Evolutionary conservation across 768 basidiomycete species (phyloP).

Genomic region (Tremella mesenterica): DNA sequence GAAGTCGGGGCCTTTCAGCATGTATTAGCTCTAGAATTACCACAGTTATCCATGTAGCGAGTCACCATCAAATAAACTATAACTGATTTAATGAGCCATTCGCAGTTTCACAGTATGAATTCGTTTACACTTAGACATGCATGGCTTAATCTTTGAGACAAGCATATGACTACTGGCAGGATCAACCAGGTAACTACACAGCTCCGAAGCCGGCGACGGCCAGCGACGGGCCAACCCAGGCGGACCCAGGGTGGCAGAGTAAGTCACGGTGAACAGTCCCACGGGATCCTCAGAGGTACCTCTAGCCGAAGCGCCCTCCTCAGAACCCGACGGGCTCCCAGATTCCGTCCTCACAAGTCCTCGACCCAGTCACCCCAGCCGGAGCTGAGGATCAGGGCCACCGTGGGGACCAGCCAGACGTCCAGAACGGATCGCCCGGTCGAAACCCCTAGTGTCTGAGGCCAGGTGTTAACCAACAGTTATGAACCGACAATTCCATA

Average conservation of each 20-base stretch:
- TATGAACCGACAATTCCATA: constrained; percentile 45
- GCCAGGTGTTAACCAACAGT: constrained; percentile 45
- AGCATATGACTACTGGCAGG: constrained; percentile 77
- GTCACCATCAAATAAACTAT: constrained; percentile 70
- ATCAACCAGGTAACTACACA: constrained; percentile 72
- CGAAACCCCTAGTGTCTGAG: constrained; percentile 45
- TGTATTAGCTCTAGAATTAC: constrained; percentile 71
- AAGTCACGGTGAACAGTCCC: constrained; percentile 13
- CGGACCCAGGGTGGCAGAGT: constrained; percentile 13
- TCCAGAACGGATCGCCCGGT: constrained; percentile 26
- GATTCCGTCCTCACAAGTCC: constrained; percentile 51
- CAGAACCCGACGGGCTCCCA: constrained; percentile 43
- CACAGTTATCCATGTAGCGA: constrained; percentile 72
- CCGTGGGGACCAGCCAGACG: constrained; percentile 38
- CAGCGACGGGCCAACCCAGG: constrained; percentile 7
- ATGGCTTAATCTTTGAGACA: constrained; percentile 77
- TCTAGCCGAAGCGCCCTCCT: constrained; percentile 18
- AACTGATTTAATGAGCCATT: constrained; percentile 78
- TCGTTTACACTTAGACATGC: constrained; percentile 71
- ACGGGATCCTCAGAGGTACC: constrained; percentile 21
- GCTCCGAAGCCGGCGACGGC: constrained; percentile 16
- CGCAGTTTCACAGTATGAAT: constrained; percentile 67
- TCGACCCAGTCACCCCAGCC: constrained; percentile 43
- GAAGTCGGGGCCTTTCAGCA: constrained; percentile 64
- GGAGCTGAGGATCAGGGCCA: constrained; percentile 41